A percentile compares a stretch with the other conserved stretches of the same genome.
These are phyloP conservation scores for Cladosporium sp. DNA, from an alignment of 2,329 filamentous ascomycete species.

Conservation along the genomic window DNA sequence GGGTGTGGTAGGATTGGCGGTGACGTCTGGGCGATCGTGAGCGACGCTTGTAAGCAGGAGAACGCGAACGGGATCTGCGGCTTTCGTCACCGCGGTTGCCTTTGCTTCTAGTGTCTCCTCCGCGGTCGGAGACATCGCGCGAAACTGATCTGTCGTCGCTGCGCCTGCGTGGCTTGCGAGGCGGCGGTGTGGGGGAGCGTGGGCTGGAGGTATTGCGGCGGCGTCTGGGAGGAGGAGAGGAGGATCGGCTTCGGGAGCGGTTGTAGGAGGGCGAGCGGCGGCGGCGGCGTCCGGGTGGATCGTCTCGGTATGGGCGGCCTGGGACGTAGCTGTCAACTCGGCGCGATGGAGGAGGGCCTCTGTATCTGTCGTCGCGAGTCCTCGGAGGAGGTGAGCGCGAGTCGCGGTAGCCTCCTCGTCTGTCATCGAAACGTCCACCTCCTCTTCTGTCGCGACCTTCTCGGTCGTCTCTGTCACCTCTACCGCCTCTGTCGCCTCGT, in stretches of 20 bases:
- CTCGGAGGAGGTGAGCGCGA: conserved; percentile 56
- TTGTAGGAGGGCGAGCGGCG: conserved; percentile 33
- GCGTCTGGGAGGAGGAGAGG: conserved; percentile 10
- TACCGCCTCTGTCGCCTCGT: conserved; percentile 51
- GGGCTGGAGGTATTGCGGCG: conserved; percentile 17
- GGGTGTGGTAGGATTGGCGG: conserved; percentile 14
- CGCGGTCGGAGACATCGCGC: conserved; percentile 9
- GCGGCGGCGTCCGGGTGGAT: conserved; percentile 38
- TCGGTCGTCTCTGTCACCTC: conserved; percentile 51
- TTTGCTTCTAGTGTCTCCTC: conserved; percentile 12
- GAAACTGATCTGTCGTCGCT: conserved; percentile 14
- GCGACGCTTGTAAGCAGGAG: conserved; percentile 22
- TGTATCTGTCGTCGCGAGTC: conserved; percentile 49
- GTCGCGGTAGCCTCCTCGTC: conserved; percentile 47
- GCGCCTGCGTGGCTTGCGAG: conserved; percentile 14
- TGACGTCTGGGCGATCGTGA: conserved; percentile 31
- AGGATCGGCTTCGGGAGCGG: conserved; percentile 6
- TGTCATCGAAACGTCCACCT: conserved; percentile 48
- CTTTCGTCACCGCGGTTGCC: conserved; percentile 18
- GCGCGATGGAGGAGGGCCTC: conserved; percentile 47
- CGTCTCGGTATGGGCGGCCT: conserved; percentile 41
- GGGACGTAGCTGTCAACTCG: conserved; percentile 61
- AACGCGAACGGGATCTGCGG: conserved; percentile 22
- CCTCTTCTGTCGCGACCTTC: conserved; percentile 44
- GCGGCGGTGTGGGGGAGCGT: conserved; percentile 11